phyloP scores from a whole-genome alignment of 1,284 basidiomycete genomes.

The Marasmius oreades region DNA sequence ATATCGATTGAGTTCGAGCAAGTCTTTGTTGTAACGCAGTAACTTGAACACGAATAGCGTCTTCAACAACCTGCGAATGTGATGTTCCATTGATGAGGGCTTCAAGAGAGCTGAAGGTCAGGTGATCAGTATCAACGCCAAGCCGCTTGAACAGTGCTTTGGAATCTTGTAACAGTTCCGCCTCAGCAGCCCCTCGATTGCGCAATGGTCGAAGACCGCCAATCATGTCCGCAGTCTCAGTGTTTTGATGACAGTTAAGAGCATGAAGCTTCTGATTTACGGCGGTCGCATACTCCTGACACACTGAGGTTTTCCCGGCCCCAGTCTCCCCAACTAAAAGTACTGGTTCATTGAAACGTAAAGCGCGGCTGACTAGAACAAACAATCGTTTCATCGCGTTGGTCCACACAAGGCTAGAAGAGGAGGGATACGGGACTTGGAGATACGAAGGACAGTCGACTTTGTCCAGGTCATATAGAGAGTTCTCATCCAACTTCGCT shows the following conservation, averaged over 20 bases:
- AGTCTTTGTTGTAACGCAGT: constrained; percentile 41
- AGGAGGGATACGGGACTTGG: constrained; percentile 51
- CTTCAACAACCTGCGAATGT: constrained; percentile 29
- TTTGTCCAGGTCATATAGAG: constrained; percentile 65
- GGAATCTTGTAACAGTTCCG: constrained; percentile 44
- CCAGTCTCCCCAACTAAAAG: constrained; percentile 98
- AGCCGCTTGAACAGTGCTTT: constrained; percentile 35
- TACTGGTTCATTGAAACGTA: constrained; percentile 92
- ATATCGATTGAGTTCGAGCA: constrained; percentile 65
- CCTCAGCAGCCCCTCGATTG: constrained; percentile 57
- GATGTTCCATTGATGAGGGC: constrained; percentile 33
- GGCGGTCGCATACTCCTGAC: constrained; percentile 82
- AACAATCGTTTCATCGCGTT: constrained; percentile 90
- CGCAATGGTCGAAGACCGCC: constrained; percentile 94
- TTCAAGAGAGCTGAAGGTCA: constrained; percentile 34
- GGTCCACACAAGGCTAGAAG: constrained; percentile 80
- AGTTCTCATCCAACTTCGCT: constrained; percentile 74
- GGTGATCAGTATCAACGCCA: constrained; percentile 30
- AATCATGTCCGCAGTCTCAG: constrained; percentile 97
- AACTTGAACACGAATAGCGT: constrained; percentile 30
- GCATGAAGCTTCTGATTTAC: constrained; percentile 63
- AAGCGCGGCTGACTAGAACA: constrained; percentile 76
- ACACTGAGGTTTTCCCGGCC: constrained; percentile 96
- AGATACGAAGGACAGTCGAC: constrained; percentile 47
- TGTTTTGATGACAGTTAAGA: constrained; percentile 98